Base-by-base conservation (phyloP, 257 asterid species). In the Penstemon davidsonii region DNA sequence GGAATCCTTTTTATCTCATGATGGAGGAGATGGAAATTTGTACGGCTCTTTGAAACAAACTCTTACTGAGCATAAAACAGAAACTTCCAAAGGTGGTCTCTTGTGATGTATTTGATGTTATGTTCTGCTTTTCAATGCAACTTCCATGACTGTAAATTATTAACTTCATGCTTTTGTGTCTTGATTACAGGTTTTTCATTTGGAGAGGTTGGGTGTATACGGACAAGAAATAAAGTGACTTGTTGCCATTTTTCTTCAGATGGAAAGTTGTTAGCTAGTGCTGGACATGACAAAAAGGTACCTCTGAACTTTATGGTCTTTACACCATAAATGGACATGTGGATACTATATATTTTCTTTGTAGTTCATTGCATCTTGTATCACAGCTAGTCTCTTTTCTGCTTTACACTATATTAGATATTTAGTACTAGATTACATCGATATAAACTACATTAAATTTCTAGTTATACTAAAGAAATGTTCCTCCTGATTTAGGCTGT, bases 261-360 rank as follows among this genome's bases (percentile, higher is more conserved):
- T 83, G 99, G 99, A 74, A 93, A 93, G 83, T 60, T 90, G 68
- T 79, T 93, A 66, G 99, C 97, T 64, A 93, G 95, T 84, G 99
- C 92, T 51, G 99, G 99, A 69, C 99, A 90, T 74, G 97, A 90
- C 82, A 87, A 85, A 84, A 90, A 87, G 97, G 99, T 93, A 79
- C 19, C 10, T 18, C 4, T 1, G 36, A 44, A 2, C 7, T 68
- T 55, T 64, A 55, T 19, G 60, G 60, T n/a, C 49, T 66, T 73
- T 40, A 44, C 45, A 43, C 25, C 56, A 43, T 8, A 9, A 43
- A 56, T 67, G 42, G 42, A 42, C 7, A 25, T 25, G 33, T 25
- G 33, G 9, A 6, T 13, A 8, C 54, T 43, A 37, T n/a, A 25
- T 15, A 62, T 37, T 5, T 12, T 59, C 10, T 59, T 41, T 5